phyloP scores from a whole-genome alignment of 176 grass and related monocot genomes.

The Avena eriantha region DNA sequence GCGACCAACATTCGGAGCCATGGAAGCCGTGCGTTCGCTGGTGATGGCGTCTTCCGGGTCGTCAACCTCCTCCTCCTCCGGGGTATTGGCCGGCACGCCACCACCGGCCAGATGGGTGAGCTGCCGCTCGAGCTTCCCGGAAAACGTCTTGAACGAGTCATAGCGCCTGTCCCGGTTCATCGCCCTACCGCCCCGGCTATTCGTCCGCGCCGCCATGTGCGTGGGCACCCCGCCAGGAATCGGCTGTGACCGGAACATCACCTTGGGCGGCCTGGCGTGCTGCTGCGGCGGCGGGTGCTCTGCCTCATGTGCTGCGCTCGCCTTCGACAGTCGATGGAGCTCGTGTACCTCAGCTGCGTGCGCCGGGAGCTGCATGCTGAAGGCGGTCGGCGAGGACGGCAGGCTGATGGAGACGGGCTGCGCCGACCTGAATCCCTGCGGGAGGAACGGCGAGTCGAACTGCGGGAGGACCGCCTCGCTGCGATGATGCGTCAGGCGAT shows the following conservation, averaged over 20 bases:
- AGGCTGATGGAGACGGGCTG: slow-evolving; percentile 76
- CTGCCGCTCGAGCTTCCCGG: slow-evolving; percentile 78
- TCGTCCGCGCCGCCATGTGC: background rate
- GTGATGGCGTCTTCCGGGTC: background rate
- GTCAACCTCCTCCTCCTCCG: background rate
- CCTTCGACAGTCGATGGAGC: slow-evolving; percentile 15
- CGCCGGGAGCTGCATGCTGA: background rate
- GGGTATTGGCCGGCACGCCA: slow-evolving; percentile 19
- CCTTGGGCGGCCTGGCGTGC: slow-evolving; percentile 45
- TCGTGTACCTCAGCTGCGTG: background rate
- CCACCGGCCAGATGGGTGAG: slow-evolving; percentile 60
- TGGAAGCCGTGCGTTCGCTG: background rate
- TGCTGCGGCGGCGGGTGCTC: background rate
- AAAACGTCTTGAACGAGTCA: slow-evolving; percentile 90
- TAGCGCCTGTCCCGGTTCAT: slow-evolving; percentile 55
- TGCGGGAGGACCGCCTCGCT: slow-evolving; percentile 44
- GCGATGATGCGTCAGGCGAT: slow-evolving; percentile 27
- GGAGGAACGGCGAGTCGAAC: slow-evolving; percentile 51
- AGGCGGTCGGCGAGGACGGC: slow-evolving; percentile 65
- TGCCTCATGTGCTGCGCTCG: slow-evolving; percentile 7
- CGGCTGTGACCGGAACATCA: slow-evolving; percentile 77
- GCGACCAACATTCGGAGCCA: slow-evolving; percentile 62
- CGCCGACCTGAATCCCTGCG: slow-evolving; percentile 32
- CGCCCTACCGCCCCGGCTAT: background rate
- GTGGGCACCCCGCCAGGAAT: slow-evolving; percentile 31